Evolutionary conservation across 306 rosid genomes (phyloP).

Genomic region (Carpinus fangiana): DNA sequence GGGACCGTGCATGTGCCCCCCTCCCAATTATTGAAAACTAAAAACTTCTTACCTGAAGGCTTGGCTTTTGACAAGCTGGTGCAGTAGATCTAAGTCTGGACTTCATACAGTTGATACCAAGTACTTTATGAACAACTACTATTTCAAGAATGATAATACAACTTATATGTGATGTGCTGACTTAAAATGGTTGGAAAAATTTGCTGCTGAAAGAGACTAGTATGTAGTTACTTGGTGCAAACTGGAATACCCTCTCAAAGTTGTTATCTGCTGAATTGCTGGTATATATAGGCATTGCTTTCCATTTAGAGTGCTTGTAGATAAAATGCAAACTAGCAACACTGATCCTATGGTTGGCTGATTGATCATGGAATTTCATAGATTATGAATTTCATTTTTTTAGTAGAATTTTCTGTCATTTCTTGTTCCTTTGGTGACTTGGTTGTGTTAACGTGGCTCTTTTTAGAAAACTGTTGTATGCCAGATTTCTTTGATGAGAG

Average conservation of each 20-base stretch:
- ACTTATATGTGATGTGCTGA: background rate
- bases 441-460: slow-evolving; percentile 1
- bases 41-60: background rate
- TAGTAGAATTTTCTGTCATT: background rate
- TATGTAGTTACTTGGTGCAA: background rate
- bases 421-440: background rate
- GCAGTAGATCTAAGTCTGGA: background rate
- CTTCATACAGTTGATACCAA: background rate
- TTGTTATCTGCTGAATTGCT: no score
- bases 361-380: background rate
- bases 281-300: background rate
- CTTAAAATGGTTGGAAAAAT: background rate
- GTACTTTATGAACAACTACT: background rate
- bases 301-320: background rate
- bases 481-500: no score
- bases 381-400: background rate
- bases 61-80: background rate
- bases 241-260: background rate
- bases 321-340: background rate
- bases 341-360: background rate
- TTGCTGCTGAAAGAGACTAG: background rate
- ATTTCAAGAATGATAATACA: background rate
- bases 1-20: no score
- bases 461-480: slow-evolving; percentile 19
- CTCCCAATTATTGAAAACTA: background rate